phyloP scores from a whole-genome alignment of 306 rosid genomes.

The Comarum palustre region DNA sequence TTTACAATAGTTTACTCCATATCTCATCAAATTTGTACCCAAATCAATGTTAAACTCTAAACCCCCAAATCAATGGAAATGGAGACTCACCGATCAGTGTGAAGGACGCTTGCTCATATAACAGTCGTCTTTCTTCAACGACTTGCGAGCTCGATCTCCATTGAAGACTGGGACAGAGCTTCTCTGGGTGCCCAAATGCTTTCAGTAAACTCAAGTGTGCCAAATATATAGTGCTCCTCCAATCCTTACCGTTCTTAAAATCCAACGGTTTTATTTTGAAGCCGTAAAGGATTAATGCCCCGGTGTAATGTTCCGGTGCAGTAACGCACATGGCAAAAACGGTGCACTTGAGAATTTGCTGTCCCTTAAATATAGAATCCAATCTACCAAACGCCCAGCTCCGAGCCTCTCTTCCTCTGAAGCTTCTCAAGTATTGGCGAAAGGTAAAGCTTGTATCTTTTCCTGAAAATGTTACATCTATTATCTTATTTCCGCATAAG shows the following conservation, averaged over 20 bases:
- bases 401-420: neutral
- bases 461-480: neutral
- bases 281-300: neutral
- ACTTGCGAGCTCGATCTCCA: neutral
- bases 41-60: too few species aligned
- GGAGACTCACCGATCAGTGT: too few species aligned
- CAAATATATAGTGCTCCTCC: neutral
- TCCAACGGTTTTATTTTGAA: neutral
- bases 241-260: neutral
- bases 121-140: too few species aligned
- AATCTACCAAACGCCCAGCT: neutral
- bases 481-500: neutral
- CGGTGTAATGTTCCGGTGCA: neutral
- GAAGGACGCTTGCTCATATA: too few species aligned
- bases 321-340: neutral
- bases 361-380: neutral
- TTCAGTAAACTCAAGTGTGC: neutral
- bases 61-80: too few species aligned
- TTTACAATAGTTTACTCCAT: too few species aligned
- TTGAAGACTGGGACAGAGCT: neutral
- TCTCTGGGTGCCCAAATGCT: neutral
- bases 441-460: constrained; percentile 10
- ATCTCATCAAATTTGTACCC: too few species aligned
- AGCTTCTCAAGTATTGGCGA: neutral
- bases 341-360: neutral